Base-by-base conservation (phyloP, 1,284 basidiomycete genomes). In the Gomphus sp. region DNA sequence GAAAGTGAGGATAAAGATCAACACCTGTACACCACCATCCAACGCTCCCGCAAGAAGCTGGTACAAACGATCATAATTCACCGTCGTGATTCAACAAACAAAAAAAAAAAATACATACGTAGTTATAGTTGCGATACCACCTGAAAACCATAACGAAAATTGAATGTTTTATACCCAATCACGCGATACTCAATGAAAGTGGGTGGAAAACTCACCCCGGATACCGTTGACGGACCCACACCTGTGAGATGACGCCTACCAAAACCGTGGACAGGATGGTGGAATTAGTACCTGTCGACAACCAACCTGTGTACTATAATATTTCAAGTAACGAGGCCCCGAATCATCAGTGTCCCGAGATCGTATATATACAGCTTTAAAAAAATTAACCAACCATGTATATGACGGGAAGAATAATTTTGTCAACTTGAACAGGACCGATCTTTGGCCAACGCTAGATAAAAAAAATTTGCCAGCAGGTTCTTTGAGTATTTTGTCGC, bases 1-100 rank as follows among this genome's bases (percentile, higher is more conserved):
- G 66, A 87, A 86, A 5, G 81, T 83, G 8, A 86, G 72, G 34
- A 87, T 73, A 66, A 87, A 85, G 34, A 83, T 76, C 76, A 86
- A 82, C 51, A 83, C 74, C 65, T 87, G 82, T 7, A 82, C 80
- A 14, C 85, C 85, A 41, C 85, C 85, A 64, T 87, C 85, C 41
- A 85, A 69, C 3, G 82, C 85, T 33, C 82, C 84, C 8, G 81
- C 82, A 1, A 87, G 71, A 58, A 89, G 76, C 58, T 59, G 45
- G 36, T 31, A 8, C 3, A 22, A 51, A n/a, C 11, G 53, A 31
- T 53, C 22, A 53, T 22, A 22, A 22, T 22, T 22, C 22, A 22
- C 22, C 22, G 22, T 22, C 22, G 22, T 22, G 22, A 22, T 22
- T 22, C 1, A 22, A 22, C 22, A 22, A 22, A 22, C 22, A n/a